These are phyloP conservation scores for Ulvella scutata DNA, from an alignment of 139 green algal genomes.

Conservation along the genomic window DNA sequence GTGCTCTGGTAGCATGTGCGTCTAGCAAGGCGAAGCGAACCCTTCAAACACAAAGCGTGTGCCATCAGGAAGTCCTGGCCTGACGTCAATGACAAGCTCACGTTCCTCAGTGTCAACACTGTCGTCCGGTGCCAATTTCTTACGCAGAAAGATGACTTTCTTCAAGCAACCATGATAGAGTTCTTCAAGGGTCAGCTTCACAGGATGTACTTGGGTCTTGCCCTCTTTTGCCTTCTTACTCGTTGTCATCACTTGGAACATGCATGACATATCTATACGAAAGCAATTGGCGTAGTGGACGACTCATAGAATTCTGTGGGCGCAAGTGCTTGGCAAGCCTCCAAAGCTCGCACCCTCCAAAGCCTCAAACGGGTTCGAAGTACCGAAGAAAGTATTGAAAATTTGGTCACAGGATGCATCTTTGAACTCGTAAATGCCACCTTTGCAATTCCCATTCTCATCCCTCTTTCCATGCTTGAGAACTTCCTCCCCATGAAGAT, in stretches of 20 bases:
- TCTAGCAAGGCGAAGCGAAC: constrained; percentile 15
- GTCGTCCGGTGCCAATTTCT: constrained; percentile 21
- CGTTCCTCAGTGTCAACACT: constrained; percentile 26
- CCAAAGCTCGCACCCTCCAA: constrained; percentile 23
- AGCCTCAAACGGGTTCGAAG: constrained; percentile 58
- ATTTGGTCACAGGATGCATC: constrained; percentile 15
- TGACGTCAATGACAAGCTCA: constrained; percentile 38
- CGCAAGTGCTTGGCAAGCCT: background rate
- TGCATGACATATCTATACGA: constrained; percentile 22
- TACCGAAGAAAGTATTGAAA: constrained; percentile 61
- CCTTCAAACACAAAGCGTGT: constrained; percentile 60
- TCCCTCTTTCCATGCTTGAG: constrained; percentile 48
- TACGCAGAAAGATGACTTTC: constrained; percentile 40
- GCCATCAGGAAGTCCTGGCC: constrained; percentile 40
- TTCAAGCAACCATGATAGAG: constrained; percentile 53
- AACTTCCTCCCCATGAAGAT: constrained; percentile 51
- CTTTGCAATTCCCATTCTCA: constrained; percentile 12
- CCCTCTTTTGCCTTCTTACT: constrained; percentile 22
- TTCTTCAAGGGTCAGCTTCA: constrained; percentile 53
- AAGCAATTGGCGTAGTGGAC: background rate
- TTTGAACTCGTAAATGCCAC: constrained; percentile 18
- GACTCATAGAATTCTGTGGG: background rate
- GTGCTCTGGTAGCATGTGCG: too few relatives aligned
- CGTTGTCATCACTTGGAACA: constrained; percentile 43
- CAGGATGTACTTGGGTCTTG: constrained; percentile 36